phyloP scores from a whole-genome alignment of 2,329 filamentous ascomycete species.

The Hortaea werneckii region DNA sequence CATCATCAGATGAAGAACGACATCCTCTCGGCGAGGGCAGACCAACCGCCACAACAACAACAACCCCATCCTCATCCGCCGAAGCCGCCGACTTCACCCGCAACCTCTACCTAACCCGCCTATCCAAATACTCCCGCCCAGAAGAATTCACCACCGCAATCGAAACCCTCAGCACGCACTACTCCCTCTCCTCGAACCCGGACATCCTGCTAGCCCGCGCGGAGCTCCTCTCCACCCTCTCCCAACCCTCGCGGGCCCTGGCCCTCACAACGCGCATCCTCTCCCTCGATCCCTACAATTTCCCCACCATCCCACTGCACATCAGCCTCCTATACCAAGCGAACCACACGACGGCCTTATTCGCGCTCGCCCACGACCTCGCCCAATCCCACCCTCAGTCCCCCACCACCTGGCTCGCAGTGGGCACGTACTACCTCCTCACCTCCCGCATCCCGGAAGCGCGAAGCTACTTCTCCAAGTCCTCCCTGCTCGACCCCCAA shows the following conservation, averaged over 20 bases:
- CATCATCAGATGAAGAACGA: too few relatives aligned
- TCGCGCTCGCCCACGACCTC: conserved; percentile 83
- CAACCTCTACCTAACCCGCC: conserved; percentile 88
- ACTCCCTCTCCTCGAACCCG: conserved; percentile 74
- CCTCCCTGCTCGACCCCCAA: conserved; percentile 93
- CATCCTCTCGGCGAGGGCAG: too few relatives aligned
- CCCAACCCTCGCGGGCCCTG: conserved; percentile 80
- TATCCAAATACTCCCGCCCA: conserved; percentile 91
- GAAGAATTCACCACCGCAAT: conserved; percentile 73
- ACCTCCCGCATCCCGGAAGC: conserved; percentile 88
- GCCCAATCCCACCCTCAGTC: conserved; percentile 89
- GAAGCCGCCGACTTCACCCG: conserved; percentile 90
- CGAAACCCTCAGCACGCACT: conserved; percentile 87
- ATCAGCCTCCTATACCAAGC: conserved; percentile 86
- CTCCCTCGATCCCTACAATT: conserved; percentile 77
- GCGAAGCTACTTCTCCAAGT: conserved; percentile 90
- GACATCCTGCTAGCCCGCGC: conserved; percentile 85
- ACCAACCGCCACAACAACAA: too few relatives aligned
- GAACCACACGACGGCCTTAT: conserved; percentile 74
- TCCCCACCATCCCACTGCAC: conserved; percentile 79
- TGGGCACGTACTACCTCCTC: conserved; percentile 87
- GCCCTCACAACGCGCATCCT: conserved; percentile 76
- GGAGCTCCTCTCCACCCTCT: conserved; percentile 88
- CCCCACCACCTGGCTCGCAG: conserved; percentile 84
- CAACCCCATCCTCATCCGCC: neutral